A percentile compares a stretch with the other conserved stretches of the same genome.
phyloP scores from a whole-genome alignment of 768 basidiomycete genomes.

The Candolleomyces efflorescens region DNA sequence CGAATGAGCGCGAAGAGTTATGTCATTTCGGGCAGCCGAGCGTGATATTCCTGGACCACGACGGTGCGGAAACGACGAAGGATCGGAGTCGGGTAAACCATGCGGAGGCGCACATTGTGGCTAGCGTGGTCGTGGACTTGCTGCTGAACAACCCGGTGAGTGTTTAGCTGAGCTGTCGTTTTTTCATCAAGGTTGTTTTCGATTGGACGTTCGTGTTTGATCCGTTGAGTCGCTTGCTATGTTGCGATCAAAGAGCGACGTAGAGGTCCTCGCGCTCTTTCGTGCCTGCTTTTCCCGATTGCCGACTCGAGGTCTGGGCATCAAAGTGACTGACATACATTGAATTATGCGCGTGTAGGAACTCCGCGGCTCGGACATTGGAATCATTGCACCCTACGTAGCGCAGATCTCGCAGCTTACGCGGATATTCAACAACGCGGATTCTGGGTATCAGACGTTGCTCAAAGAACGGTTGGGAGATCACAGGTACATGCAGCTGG shows the following conservation, averaged over 20 bases:
- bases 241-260: no score
- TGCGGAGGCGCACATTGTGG: constrained; percentile 74
- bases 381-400: constrained; percentile 88
- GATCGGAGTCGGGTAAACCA: constrained; percentile 75
- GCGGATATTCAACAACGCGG: constrained; percentile 55
- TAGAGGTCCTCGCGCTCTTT: no score
- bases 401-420: constrained; percentile 79
- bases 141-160: constrained; percentile 68
- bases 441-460: constrained; percentile 46
- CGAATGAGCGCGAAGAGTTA: no score
- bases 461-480: constrained; percentile 61
- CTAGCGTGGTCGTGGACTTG: constrained; percentile 79
- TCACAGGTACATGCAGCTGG: constrained; percentile 60
- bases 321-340: neutral
- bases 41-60: constrained; percentile 82
- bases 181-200: no score
- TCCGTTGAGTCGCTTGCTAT: neutral
- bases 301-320: neutral
- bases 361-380: constrained; percentile 73
- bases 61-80: constrained; percentile 58
- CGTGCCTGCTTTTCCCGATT: neutral
- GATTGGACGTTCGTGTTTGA: no score
- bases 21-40: constrained; percentile 36
- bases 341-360: constrained; percentile 29
- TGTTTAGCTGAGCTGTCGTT: constrained; percentile 2